phyloP scores from a whole-genome alignment of 2,329 filamentous ascomycete genomes.

The Monosporascus sp. region DNA sequence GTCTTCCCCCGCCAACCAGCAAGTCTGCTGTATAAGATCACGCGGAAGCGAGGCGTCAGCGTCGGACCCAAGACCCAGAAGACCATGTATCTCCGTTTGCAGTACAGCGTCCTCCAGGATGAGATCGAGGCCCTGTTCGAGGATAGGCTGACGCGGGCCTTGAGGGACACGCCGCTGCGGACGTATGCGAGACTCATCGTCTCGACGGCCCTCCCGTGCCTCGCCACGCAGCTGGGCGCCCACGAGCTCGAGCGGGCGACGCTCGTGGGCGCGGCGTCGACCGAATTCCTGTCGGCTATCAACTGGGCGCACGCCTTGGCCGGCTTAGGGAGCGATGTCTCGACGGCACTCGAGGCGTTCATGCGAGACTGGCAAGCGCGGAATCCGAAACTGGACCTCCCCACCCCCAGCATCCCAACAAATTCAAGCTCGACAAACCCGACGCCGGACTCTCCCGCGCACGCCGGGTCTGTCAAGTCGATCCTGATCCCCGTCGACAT shows the following conservation, averaged over 20 bases:
- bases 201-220: constrained; percentile 37
- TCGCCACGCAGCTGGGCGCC: constrained; percentile 38
- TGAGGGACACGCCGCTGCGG: constrained; percentile 36
- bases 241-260: constrained; percentile 53
- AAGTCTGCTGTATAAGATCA: constrained; percentile 75
- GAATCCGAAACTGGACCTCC: constrained; percentile 28
- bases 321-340: constrained; percentile 41
- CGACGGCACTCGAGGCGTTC: constrained; percentile 24
- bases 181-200: constrained; percentile 44
- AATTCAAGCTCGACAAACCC: constrained; percentile 17
- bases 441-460: no score
- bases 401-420: constrained; percentile 24
- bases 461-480: constrained; percentile 37
- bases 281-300: constrained; percentile 39
- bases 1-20: constrained; percentile 80
- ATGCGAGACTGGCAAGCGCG: constrained; percentile 33
- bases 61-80: constrained; percentile 30
- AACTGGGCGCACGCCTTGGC: constrained; percentile 46
- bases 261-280: constrained; percentile 47
- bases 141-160: constrained; percentile 34
- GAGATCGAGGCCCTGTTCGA: constrained; percentile 56
- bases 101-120: constrained; percentile 72
- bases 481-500: constrained; percentile 90
- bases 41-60: constrained; percentile 39
- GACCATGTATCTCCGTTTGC: constrained; percentile 62